Base-by-base conservation (phyloP, 495 filamentous ascomycete species). In the Polyplosphaeria fusca region DNA sequence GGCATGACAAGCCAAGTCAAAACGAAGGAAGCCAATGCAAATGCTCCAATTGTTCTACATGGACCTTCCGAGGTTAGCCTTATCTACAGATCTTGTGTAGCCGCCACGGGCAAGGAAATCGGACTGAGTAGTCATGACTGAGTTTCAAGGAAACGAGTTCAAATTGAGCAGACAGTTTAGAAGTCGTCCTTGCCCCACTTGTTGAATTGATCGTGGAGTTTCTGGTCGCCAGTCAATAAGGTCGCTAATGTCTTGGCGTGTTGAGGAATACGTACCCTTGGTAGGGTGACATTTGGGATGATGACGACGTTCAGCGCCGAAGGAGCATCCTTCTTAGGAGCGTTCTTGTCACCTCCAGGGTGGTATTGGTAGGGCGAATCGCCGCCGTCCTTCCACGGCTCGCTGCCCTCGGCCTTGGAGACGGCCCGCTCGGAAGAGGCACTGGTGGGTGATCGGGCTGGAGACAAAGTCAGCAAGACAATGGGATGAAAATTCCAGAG, bases 251-350 rank as follows among this genome's bases (percentile, higher is more conserved):
- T 43, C 25, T 25, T 45, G 13, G 42, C 27, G 13, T 23, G 41
- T 5, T 24, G 13, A 9, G 18, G 3, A 5, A 19, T 14, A 30
- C 20, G 25, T 53, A 64, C 61, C 86, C 87, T 94, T 64, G 94
- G 91, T 49, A 97, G 75, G 68, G 84, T 91, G 65, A 97, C 90
- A 67, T 94, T 85, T 60, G 93, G 93, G 27, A 98, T 77, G 71
- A 97, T 83, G 63, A 96, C 91, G 51, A 85, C 87, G 79, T 98
- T 91, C 73, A 98, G 76, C 58, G 93, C 93, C 68, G 88, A 93
- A 53, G 93, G 93, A 48, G 94, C 93, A 69, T 95, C 88, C 71
- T 86, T 89, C 63, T 86, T 85, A 48, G 82, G 76, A 63, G 85
- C 82, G 65, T 69, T 86, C 69, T 79, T 70, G 71, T 96, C 86